Conservation (phyloP, 352 stramenopile species). For the Pythium rhizo-oryzae region DNA sequence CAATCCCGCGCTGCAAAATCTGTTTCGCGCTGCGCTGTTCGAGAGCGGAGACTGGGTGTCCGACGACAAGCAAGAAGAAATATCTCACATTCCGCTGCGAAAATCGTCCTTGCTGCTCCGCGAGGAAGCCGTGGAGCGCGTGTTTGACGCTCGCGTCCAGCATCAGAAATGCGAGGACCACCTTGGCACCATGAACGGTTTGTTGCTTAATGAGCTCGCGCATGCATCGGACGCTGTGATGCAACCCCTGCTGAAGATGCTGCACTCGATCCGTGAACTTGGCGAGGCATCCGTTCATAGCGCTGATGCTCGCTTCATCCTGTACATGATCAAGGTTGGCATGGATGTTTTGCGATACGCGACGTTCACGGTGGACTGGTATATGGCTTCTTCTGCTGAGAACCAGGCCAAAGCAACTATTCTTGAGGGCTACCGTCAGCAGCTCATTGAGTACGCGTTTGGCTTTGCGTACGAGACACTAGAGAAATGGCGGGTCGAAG, state of each 20-base stretch:
- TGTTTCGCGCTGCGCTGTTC: constrained; percentile 90
- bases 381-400: constrained; percentile 29
- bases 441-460: constrained; percentile 64
- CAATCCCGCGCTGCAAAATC: constrained; percentile 75
- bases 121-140: constrained; percentile 78
- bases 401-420: constrained; percentile 42
- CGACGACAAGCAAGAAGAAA: constrained; percentile 58
- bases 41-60: constrained; percentile 88
- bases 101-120: constrained; percentile 84
- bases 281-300: constrained; percentile 83
- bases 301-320: constrained; percentile 80
- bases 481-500: constrained; percentile 79
- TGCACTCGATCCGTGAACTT: constrained; percentile 81
- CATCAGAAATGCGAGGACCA: constrained; percentile 87
- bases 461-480: constrained; percentile 72
- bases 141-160: constrained; percentile 69
- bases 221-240: constrained; percentile 93
- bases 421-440: constrained; percentile 53
- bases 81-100: constrained; percentile 75
- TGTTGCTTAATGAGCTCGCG: constrained; percentile 98
- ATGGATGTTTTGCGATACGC: constrained; percentile 81
- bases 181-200: constrained; percentile 95
- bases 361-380: constrained; percentile 69
- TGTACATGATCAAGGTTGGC: constrained; percentile 89
- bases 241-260: constrained; percentile 75